Evolutionary conservation across 2,329 filamentous ascomycete species (phyloP).

Genomic region (Penicillium digitatum): DNA sequence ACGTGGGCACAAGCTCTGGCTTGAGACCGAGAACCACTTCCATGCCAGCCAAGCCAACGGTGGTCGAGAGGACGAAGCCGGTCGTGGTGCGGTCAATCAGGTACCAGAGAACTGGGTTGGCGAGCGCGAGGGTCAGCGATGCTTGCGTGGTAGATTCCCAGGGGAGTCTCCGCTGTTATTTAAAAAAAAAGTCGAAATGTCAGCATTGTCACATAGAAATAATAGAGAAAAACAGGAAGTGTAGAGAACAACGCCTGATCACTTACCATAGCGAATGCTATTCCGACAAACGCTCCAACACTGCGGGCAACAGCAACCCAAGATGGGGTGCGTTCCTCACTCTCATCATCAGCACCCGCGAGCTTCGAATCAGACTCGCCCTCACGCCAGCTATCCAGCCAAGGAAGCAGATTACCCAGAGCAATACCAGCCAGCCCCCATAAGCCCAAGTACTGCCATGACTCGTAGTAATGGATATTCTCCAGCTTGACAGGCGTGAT

Average conservation of each 20-base stretch:
- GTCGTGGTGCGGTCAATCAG: constrained; percentile 84
- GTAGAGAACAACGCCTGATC: not conserved
- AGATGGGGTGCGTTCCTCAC: constrained; percentile 30
- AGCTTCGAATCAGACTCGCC: constrained; percentile 35
- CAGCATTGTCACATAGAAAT: constrained; percentile 2
- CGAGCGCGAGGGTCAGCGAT: constrained; percentile 80
- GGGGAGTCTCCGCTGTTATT: constrained; percentile 75
- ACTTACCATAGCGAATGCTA: constrained; percentile 78
- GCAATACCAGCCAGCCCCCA: constrained; percentile 79
- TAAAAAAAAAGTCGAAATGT: constrained; percentile 13
- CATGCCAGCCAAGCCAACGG: constrained; percentile 71
- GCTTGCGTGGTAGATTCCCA: constrained; percentile 96
- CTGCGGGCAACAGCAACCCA: constrained; percentile 72
- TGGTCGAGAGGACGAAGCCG: constrained; percentile 73
- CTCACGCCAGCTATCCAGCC: constrained; percentile 74
- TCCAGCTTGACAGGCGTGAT: constrained; percentile 61
- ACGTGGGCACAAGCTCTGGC: constrained; percentile 71
- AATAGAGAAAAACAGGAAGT: not conserved
- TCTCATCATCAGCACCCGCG: constrained; percentile 28
- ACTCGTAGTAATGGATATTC: constrained; percentile 49
- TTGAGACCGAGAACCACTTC: constrained; percentile 69
- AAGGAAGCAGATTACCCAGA: constrained; percentile 76
- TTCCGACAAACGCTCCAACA: constrained; percentile 67
- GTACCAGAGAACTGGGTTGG: constrained; percentile 94
- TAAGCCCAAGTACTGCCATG: constrained; percentile 66